Conservation (phyloP, 2,329 filamentous ascomycete species). For the Pestalotiopsis sp. region DNA sequence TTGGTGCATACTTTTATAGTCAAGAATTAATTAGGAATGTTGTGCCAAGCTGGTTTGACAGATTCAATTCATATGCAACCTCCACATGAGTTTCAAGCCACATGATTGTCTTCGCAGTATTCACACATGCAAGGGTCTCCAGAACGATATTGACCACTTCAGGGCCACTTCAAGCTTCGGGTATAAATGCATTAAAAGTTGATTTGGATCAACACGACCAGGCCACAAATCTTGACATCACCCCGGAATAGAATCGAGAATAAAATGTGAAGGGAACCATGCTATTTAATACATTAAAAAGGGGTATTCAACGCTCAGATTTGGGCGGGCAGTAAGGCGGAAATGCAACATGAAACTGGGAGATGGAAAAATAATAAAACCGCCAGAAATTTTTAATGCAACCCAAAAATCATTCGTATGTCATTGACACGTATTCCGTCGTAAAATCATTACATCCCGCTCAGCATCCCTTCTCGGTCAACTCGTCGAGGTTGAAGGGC, state of each 20-base stretch:
- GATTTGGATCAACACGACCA: background rate
- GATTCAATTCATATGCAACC: background rate
- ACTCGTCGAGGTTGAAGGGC: constrained; percentile 1
- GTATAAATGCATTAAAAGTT: no score
- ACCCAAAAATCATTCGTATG: background rate
- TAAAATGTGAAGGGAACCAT: background rate
- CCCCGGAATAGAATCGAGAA: background rate
- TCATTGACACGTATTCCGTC: background rate
- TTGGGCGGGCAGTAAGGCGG: no score
- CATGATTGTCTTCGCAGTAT: background rate
- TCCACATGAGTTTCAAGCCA: background rate
- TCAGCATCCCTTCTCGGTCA: background rate
- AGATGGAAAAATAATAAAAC: no score
- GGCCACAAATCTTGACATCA: background rate
- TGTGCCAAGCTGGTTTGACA: background rate
- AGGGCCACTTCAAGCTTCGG: no score
- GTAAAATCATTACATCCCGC: background rate
- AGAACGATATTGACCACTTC: no score
- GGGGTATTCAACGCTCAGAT: constrained; percentile 1
- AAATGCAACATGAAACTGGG: no score
- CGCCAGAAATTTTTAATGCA: background rate
- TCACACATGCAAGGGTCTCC: no score
- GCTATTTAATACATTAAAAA: background rate
- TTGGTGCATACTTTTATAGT: background rate
- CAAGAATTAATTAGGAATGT: background rate